Evolutionary conservation across 2,329 filamentous ascomycete genomes (phyloP), one percentile per base, ranked within the genome.

Genomic region (Penicillium decumbens): DNA sequence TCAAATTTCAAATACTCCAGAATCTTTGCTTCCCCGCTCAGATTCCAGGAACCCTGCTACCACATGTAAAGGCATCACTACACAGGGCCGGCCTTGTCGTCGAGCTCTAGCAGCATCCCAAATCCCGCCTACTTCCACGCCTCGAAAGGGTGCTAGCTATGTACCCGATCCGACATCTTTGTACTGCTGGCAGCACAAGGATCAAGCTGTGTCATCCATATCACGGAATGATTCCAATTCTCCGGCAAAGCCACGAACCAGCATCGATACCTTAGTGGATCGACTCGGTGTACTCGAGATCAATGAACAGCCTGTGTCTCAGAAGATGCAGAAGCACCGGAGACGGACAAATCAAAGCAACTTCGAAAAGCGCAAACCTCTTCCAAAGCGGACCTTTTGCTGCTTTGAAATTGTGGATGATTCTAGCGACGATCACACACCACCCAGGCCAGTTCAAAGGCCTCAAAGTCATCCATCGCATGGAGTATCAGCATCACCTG

Each of bases 161-260:
- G 48, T 58, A 25, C 58, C 55, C 50, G 66, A 63, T 49, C 65
- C 60, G 32, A 61, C 58, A 37, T 69, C 53, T 55, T 80, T 85
- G 43, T 96, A 90, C 72, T 97, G 92, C 76, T 95, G 88, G 87
- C 90, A 96, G 68, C 93, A 98, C 74, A 91, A 88, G 66, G 89
- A 93, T 49, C 93, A 98, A 70, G 89, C 89, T 2, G 66, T 18
- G 6, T 47, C 56, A 8, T 46, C 49, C 0, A 37, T 27, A 10
- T 18, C 48, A 25, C 25, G 73, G 4, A 53, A 35, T 40, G 49
- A 50, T 9, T 4, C 37, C 18, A 44, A 39, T 8, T 37, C 42
- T n/a, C 74, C 79, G 3, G 77, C 81, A 6, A 80, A 84, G 3
- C 69, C 85, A 81, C 78, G 88, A 44, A 85, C 83, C 29, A 96